These are phyloP conservation scores for Termitomyces sp. DNA, from an alignment of 768 basidiomycete genomes.

Conservation along the genomic window DNA sequence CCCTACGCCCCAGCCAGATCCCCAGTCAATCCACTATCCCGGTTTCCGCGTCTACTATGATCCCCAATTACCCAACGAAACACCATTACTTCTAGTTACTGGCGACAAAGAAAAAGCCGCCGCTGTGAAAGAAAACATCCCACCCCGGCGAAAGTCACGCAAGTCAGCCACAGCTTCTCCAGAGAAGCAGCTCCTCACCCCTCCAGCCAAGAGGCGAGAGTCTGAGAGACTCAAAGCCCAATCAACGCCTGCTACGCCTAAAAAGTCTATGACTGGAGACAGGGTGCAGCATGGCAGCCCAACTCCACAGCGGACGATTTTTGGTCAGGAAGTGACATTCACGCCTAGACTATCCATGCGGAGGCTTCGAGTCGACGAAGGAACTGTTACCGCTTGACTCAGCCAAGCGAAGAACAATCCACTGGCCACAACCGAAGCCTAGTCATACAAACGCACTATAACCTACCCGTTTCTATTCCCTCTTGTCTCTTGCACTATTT, in stretches of 20 bases:
- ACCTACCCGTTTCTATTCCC: neutral
- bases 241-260: conserved; percentile 21
- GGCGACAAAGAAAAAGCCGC: conserved; percentile 27
- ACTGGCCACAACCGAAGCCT: neutral
- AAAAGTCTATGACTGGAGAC: conserved; percentile 9
- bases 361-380: conserved; percentile 20
- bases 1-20: conserved; percentile 34
- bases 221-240: conserved; percentile 16
- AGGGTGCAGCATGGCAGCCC: conserved; percentile 14
- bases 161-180: conserved; percentile 27
- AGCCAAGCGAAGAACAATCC: neutral
- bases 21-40: conserved; percentile 59
- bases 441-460: neutral
- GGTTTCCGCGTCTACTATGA: conserved; percentile 59
- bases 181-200: neutral
- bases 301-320: conserved; percentile 21
- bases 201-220: conserved; percentile 14
- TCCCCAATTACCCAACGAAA: conserved; percentile 17
- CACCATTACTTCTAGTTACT: neutral
- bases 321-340: conserved; percentile 7
- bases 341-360: conserved; percentile 20
- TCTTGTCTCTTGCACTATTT: neutral
- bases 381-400: neutral
- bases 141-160: conserved; percentile 39
- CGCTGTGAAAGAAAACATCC: conserved; percentile 51